Evolutionary conservation across 2,329 filamentous ascomycete species (phyloP), one percentile per base, ranked within the genome.

Genomic region (Colletotrichum gloeosporioides): DNA sequence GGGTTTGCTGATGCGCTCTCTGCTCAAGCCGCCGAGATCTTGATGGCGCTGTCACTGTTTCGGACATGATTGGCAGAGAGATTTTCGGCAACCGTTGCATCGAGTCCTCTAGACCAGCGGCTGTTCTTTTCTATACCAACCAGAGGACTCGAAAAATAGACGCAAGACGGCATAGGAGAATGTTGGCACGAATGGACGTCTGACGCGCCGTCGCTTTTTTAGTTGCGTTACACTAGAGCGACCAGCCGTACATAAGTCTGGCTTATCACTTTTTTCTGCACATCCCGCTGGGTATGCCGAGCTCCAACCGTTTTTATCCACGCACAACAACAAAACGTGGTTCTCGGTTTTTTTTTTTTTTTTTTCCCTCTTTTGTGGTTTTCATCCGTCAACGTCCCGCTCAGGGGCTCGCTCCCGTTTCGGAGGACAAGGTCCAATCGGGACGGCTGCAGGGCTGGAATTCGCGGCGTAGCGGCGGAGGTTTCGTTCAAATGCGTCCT

Each of bases 1-100:
- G 73, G 63, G 57, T 44, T 62, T 25, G 34, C 25, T 53, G 44
- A 53, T 53, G 44, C 44, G 44, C 10, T 13, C 44, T 22, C 39
- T 71, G 34, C 16, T 63, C 36, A 69, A 64, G 70, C 55, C 63
- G 69, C 73, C 70, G 39, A 76, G 73, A 76, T 76, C 57, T 76
- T 73, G 73, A 76, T 73, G 73, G 69, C 32, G 73, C 69, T 65
- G 69, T 64, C 73, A 57, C 63, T 49, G 36, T 59, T 73, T 16
- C 12, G 59, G 70, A 39, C 57, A 44, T 69, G 73, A 76, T 69
- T 76, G 73, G 73, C 57, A 53, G 16, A 67, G 39, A 73, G 63
- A 68, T 73, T 63, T 76, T 16, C 63, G 31, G 73, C 64, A 8
- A 8, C 69, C 69, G 57, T 64, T 68, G 73, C 69, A 59, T 76